Base-by-base conservation (phyloP, 78 protist genomes). In the Trichosphaerium sp. region DNA sequence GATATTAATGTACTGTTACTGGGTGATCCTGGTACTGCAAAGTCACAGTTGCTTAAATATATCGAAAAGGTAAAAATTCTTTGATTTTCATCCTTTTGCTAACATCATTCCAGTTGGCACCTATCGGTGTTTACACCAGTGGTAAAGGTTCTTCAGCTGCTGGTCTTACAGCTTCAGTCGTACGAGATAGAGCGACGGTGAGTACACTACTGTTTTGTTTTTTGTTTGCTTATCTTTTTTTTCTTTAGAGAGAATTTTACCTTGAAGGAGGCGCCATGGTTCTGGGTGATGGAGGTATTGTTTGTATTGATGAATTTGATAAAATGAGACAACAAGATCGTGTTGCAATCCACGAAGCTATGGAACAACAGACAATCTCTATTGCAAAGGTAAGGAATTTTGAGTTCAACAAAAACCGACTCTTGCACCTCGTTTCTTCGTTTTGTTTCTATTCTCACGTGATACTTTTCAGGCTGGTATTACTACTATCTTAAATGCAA, bases 341-440 rank as follows among this genome's bases (percentile, higher is more conserved):
- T 11, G 98, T 91, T 4, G 97, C 97, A n/a, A 92, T 92, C 60
- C 98, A 90, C 79, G 99, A 94, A 65, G 99, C 99, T 38, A 98
- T 98, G 99, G 99, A 98, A 79, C 99, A 98, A 73, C 99, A 98
- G 74, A 98, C 99, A 29, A 97, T 98, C 60, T 92, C 98, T 26
- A 91, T 98, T 49, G 98, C 99, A 12, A 92, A 91, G 61, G 51
- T 42, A 32, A 11, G 58, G 42, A 5, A 14, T 18, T 5, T n/a
- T 5, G 14, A 32, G 61, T 12, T 11, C 61, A 56, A 56, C 14
- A 31, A 56, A n/a, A 12, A 28, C 29, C 61, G 14, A 56, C 14
- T 56, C 12, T 32, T 56, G 14, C 21, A 44, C 21, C 18, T 18
- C 21, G 18, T 44, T 18, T n/a, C 29, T 31, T 11, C 61, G 14